Evolutionary conservation across 768 basidiomycete genomes (phyloP).

Genomic region (Boletus edulis): DNA sequence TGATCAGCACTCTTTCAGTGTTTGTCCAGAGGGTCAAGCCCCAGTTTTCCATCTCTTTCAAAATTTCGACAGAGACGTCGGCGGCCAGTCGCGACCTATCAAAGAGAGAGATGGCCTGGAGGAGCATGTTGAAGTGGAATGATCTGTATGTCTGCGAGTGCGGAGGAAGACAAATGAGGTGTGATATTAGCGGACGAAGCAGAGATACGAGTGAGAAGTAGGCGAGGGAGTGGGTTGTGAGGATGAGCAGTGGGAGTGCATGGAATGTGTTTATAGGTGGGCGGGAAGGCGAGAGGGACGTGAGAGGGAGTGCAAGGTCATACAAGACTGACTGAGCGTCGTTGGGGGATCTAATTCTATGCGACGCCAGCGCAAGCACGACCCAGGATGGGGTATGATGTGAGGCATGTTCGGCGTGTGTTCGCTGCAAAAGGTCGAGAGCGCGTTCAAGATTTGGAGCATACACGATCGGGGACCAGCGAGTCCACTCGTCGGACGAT

Average conservation of each 20-base stretch:
- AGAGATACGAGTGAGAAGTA: constrained; percentile 47
- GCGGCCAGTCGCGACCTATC: constrained; percentile 40
- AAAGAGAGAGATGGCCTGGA: constrained; percentile 48
- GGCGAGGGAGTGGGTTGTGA: constrained; percentile 45
- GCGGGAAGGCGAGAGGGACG: constrained; percentile 30
- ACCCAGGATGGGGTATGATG: constrained; percentile 50
- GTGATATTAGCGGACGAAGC: constrained; percentile 43
- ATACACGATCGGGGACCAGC: constrained; percentile 38
- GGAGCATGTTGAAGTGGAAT: constrained; percentile 49
- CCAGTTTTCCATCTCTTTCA: constrained; percentile 48
- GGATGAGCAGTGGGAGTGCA: constrained; percentile 11
- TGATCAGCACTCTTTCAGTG: constrained; percentile 46
- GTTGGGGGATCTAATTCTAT: constrained; percentile 42
- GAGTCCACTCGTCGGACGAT: constrained; percentile 35
- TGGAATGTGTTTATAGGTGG: constrained; percentile 3
- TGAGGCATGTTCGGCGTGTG: background rate
- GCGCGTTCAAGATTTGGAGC: constrained; percentile 35
- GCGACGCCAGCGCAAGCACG: constrained; percentile 46
- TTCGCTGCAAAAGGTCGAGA: constrained; percentile 18
- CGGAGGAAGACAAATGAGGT: constrained; percentile 36
- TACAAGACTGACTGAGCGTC: constrained; percentile 46
- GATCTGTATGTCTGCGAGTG: constrained; percentile 18
- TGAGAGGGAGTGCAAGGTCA: constrained; percentile 42
- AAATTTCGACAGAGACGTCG: constrained; percentile 38
- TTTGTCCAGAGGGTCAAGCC: constrained; percentile 38